Conservation (phyloP, 2,329 filamentous ascomycete genomes). For the Epichloe uncinata region DNA sequence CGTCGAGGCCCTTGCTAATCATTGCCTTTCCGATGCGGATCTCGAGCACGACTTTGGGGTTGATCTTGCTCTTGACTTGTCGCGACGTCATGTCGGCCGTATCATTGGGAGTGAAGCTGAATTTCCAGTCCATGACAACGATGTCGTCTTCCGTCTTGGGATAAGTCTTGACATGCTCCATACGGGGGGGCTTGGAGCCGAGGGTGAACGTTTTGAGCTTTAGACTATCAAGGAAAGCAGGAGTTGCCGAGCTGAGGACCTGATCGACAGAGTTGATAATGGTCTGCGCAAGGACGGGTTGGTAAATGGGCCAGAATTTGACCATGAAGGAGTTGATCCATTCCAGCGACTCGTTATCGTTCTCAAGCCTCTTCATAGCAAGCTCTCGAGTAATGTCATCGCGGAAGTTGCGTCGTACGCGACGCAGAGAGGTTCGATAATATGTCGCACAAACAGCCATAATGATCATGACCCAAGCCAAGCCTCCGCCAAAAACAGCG, state of each 20-base stretch:
- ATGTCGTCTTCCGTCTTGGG: conserved; percentile 90
- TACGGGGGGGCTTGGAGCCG: conserved; percentile 83
- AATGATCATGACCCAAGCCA: conserved; percentile 86
- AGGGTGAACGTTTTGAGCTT: conserved; percentile 89
- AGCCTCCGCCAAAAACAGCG: conserved; percentile 75
- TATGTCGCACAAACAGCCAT: conserved; percentile 91
- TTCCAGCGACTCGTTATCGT: conserved; percentile 82
- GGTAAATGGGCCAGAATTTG: conserved; percentile 99
- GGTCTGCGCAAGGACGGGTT: conserved; percentile 81
- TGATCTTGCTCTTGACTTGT: conserved; percentile 90
- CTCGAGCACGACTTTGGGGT: conserved; percentile 91
- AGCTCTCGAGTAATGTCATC: conserved; percentile 88
- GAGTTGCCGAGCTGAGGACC: conserved; percentile 83
- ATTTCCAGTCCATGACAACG: conserved; percentile 99
- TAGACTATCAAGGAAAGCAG: conserved; percentile 83
- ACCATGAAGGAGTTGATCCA: conserved; percentile 99
- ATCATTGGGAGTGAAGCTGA: conserved; percentile 97
- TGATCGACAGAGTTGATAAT: conserved; percentile 93
- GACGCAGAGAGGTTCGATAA: conserved; percentile 87
- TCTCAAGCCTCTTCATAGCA: conserved; percentile 75
- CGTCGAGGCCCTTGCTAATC: conserved; percentile 91
- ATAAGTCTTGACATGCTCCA: conserved; percentile 98
- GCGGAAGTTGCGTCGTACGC: conserved; percentile 87
- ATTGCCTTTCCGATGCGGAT: conserved; percentile 91
- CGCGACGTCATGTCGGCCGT: conserved; percentile 78